Evolutionary conservation across 2,329 filamentous ascomycete species (phyloP), one percentile per base, ranked within the genome.

Genomic region (Metarhizium sp.): DNA sequence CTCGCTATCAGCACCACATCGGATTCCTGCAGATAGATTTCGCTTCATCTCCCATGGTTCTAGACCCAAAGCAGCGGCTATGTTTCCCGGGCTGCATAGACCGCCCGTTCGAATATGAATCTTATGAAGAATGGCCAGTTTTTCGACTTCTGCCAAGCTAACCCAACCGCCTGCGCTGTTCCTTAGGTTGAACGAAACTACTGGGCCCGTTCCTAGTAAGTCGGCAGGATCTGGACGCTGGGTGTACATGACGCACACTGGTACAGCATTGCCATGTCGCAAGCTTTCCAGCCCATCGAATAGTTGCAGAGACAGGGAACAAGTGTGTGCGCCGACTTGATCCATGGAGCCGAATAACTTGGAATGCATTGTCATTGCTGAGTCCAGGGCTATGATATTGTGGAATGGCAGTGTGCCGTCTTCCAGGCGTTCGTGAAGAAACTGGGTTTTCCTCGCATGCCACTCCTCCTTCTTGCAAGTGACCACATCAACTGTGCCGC

Each of bases 351-450:
- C 82, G 65, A 88, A 97, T 0, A 96, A 71, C 20, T 76, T 75
- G 50, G 71, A 60, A 63, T 96, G 90, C 0, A 84, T 77, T 30
- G 82, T 75, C 61, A 97, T 76, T 0, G 92, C 92, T 14, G 81
- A 76, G 60, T 87, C 86, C 7, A 96, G 74, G 2, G 92, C 92
- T 55, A 95, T 76, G 60, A 99, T 96, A 66, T 74, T 95, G 69
- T 97, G 94, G 54, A 96, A 86, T 0, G 92, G 90, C 4, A 96
- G 69, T 0, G 92, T 96, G 1, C 92, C 94, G 67, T 99, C 92
- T 69, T 99, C 92, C 2, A 97, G 75, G 40, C 83, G 81, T 58
- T 92, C 88, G 65, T 97, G 92, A 2, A 95, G 73, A 34, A 80
- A 81, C 29, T 79, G 73, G 6, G 78, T 75, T 67, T 95, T 96